Base-by-base conservation (phyloP, 805 yeast species). In the Spathaspora gorwiae region DNA sequence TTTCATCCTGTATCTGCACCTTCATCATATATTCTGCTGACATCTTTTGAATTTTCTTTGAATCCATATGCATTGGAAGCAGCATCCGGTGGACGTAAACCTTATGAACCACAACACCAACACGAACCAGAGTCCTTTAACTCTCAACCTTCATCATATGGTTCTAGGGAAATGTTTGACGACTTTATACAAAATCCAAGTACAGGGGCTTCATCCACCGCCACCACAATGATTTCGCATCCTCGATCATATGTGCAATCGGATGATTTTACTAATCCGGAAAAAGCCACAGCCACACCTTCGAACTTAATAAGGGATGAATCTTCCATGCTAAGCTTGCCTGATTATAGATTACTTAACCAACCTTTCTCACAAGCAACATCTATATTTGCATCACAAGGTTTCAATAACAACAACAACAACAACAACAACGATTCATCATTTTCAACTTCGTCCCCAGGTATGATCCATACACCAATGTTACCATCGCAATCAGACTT, bases 61-160 rank as follows among this genome's bases (percentile, higher is more conserved):
- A 77, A 74, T 47, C 78, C 79, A 3, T 56, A 75, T 46, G 78
- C 78, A 0, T 68, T 72, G 47, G 81, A 76, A 43, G 79, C 76
- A 6, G 68, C 73, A 51, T 19, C 24, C 24, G 62, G 51, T 46
- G 54, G 50, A 27, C 24, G 5, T 5, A 19, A 52, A 47, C 47
- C 56, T 42, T 32, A 34, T 13, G 24, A 42, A 46, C 32, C 32
- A 29, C 6, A 29, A 9, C 9, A 29, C 12, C 6, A 29, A 29
- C 32, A 29, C 9, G 32, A 29, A 45, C 14, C n/a, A 14, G 26
- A 24, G 40, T n/a, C 27, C 47, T 39, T 46, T 37, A 32, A 37
- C 15, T 39, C 46, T 26, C 26, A 33, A 24, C 26, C 36, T 2
- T 46, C 45, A 11, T 42, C 46, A 19, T 42, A 40, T 35, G 46